phyloP scores from a whole-genome alignment of 2,329 filamentous ascomycete genomes.

The Tetracladium maxilliforme region DNA sequence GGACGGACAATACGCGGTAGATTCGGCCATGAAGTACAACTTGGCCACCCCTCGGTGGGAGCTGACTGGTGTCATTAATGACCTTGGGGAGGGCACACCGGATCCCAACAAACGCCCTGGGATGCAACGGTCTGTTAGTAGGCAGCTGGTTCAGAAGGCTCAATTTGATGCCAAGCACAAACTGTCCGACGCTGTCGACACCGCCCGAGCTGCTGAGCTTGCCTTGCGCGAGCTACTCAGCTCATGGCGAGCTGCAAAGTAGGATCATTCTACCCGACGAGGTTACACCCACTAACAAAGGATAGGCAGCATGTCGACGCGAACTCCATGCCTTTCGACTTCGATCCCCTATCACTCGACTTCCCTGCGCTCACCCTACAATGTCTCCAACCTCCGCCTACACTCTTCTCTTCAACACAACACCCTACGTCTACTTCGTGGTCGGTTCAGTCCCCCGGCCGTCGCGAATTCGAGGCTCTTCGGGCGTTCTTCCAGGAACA shows the following conservation, averaged over 20 bases:
- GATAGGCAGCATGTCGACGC: constrained; percentile 38
- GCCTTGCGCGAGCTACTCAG: constrained; percentile 71
- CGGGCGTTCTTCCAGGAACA: constrained; percentile 50
- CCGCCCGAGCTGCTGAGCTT: constrained; percentile 69
- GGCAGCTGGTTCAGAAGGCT: constrained; percentile 29
- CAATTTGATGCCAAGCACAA: constrained; percentile 51
- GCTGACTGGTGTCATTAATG: constrained; percentile 63
- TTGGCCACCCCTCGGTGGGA: constrained; percentile 54
- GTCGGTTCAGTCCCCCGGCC: constrained; percentile 62
- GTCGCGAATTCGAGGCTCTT: constrained; percentile 61
- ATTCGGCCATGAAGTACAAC: constrained; percentile 6
- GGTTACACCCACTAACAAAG: constrained; percentile 4
- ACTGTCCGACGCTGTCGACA: constrained; percentile 58
- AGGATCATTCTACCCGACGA: constrained; percentile 17
- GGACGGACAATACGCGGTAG: neutral
- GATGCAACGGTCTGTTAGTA: constrained; percentile 28
- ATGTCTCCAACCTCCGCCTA: constrained; percentile 66
- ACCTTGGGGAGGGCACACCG: constrained; percentile 39
- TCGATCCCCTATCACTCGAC: constrained; percentile 72
- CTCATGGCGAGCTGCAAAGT: constrained; percentile 74
- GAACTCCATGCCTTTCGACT: constrained; percentile 50
- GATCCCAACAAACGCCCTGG: constrained; percentile 12
- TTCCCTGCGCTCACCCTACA: constrained; percentile 77
- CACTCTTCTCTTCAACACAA: constrained; percentile 67
- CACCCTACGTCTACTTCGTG: constrained; percentile 68